Evolutionary conservation across 768 basidiomycete genomes (phyloP), one percentile per base, ranked within the genome.

Genomic region (Tephrocybe sp.): DNA sequence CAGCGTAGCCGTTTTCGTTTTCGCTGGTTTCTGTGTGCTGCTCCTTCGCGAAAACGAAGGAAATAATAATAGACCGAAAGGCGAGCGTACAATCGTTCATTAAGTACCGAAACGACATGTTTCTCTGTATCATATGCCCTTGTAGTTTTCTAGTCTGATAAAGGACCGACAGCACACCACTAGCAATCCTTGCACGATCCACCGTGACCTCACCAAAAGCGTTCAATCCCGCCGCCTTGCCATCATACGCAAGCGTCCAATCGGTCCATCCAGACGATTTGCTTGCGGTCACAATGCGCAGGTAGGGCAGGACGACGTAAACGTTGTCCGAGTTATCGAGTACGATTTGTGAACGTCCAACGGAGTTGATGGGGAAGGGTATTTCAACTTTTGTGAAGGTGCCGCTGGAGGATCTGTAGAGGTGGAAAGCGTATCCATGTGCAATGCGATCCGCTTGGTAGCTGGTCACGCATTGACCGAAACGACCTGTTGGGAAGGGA

Each of bases 11-110:
- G 73, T 85, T 25, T 90, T 91, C 62, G 57, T 76, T 30, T 51
- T 85, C 48, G 82, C 86, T 23, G 84, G 81, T 3, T 50, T 75
- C 8, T 88, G 78, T 57, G 80, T 89, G 9, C 61, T 89, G 16
- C 54, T 84, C 23, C 61, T 91, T 53, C 70, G 65, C 23, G 86
- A 85, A 55, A 68, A 65, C 8, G 75, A 66, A 10, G 77, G 77
- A 7, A 73, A 73, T 25, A 69, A 65, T 44, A 55, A 56, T 24
- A 42, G 45, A 27, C 52, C 45, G 39, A 59, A 59, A 44, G 56
- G 55, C 36, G 58, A 61, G 44, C 58, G 61, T 36, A 50, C 45
- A 24, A n/a, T 67, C 3, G 55, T 61, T 10, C 70, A 71, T 57
- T 71, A 54, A 19, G 16, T 18, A 23, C 22, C 23, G 34, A 4